Evolutionary conservation across 2,329 filamentous ascomycete genomes (phyloP), one percentile per base, ranked within the genome.

Genomic region (Aureobasidium sp.): DNA sequence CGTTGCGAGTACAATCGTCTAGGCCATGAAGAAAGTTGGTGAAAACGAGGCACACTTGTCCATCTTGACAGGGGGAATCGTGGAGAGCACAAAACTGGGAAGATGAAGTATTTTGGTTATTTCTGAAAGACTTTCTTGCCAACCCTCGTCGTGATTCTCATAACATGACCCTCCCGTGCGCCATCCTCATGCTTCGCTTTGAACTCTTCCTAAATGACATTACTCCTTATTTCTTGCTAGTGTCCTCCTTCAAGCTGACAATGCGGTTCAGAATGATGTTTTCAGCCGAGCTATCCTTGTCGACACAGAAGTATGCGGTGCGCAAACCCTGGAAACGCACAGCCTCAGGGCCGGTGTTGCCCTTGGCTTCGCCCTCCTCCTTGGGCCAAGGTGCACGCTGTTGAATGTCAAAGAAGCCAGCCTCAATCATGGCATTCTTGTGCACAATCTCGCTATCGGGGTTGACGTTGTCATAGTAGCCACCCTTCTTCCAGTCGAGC

Each of bases 291-390:
- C 71, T 75, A 69, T 96, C 91, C 55, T 82, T 84, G 72, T 97
- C 92, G 73, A 95, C 80, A 79, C 86, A 86, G 77, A 94, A 94
- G 73, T 95, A 96, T 11, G 88, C 93, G 48, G 93, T 89, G 29
- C 93, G 83, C 81, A 96, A 86, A 2, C 86, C 93, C 80, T 97
- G 93, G 82, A 97, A 97, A 52, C 93, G 82, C 7, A 97, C 87
- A 61, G 90, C 89, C 27, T 84, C 84, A 1, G 87, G 88, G 12
- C 72, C 72, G 20, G 65, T 70, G 67, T 81, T 83, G 12, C 81
- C 83, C 62, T 82, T 77, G 67, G 84, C 81, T 64, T 91, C 89
- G 12, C 88, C 89, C 6, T 85, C 87, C 48, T 87, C 84, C 73
- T 89, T 87, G 1, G 91, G 90, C 91, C 91, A 95, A 6, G 90